Evolutionary conservation across 345 rosid species (phyloP).

Genomic region (Pugionium cornutum): DNA sequence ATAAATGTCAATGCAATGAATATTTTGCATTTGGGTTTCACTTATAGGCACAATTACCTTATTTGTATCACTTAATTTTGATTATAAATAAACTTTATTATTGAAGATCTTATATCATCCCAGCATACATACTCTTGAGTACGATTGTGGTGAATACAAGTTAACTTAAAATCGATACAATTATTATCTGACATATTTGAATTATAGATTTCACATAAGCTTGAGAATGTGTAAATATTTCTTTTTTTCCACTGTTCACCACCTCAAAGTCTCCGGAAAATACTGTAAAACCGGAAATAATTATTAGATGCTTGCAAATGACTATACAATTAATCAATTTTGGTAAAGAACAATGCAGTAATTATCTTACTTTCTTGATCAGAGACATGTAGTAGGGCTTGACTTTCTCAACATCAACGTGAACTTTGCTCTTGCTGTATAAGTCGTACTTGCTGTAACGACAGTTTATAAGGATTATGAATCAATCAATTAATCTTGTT

Average conservation of each 20-base stretch:
- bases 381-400: constrained; percentile 68
- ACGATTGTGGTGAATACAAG: too few relatives aligned
- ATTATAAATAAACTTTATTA: too few relatives aligned
- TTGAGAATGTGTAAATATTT: constrained; percentile 7
- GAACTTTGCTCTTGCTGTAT: constrained; percentile 66
- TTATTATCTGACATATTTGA: too few relatives aligned
- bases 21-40: too few relatives aligned
- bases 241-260: constrained; percentile 20
- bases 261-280: constrained; percentile 37
- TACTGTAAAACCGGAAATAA: constrained; percentile 16
- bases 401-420: constrained; percentile 57
- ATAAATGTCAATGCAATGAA: too few relatives aligned
- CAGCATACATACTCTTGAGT: too few relatives aligned
- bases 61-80: too few relatives aligned
- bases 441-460: constrained; percentile 66
- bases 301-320: not conserved
- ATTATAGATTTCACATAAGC: not conserved
- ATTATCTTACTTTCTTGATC: constrained; percentile 48
- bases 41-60: too few relatives aligned
- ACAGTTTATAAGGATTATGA: not conserved
- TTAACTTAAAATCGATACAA: too few relatives aligned
- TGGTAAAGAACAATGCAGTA: not conserved
- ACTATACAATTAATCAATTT: not conserved
- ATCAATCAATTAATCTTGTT: not conserved
- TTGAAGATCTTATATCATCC: too few relatives aligned